Evolutionary conservation across 179 eudicot genomes (phyloP).

Genomic region (Camellia oleifera): DNA sequence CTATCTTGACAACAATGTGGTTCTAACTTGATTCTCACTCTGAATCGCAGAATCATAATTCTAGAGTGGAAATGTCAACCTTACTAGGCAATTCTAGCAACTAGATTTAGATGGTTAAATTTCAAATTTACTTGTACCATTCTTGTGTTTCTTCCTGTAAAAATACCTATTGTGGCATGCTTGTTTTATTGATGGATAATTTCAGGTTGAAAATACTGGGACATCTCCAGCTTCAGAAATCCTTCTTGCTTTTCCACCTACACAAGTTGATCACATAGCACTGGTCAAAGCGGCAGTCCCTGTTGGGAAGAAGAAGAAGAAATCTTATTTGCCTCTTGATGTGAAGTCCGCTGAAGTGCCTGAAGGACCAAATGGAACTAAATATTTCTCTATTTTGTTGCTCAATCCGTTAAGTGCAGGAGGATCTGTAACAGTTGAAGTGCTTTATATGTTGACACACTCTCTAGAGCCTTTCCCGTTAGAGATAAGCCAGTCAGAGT

Average conservation of each 20-base stretch:
- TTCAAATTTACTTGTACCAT: background rate
- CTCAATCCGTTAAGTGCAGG: slow-evolving; percentile 53
- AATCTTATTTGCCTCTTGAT: slow-evolving; percentile 62
- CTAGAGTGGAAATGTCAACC: too few relatives aligned
- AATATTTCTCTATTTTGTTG: slow-evolving; percentile 54
- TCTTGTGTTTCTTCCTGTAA: background rate
- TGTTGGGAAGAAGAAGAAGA: slow-evolving; percentile 80
- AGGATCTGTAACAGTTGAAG: slow-evolving; percentile 66
- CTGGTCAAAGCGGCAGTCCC: slow-evolving; percentile 55
- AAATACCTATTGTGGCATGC: background rate
- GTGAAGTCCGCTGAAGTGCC: slow-evolving; percentile 65
- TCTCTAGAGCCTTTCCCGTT: slow-evolving; percentile 90
- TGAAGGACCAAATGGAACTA: slow-evolving; percentile 75
- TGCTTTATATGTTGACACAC: slow-evolving; percentile 73
- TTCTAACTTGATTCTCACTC: too few relatives aligned
- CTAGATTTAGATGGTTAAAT: background rate
- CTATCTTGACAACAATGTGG: too few relatives aligned
- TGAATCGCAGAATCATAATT: too few relatives aligned
- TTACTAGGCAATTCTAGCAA: too few relatives aligned
- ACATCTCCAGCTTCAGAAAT: slow-evolving; percentile 65
- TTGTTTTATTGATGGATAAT: background rate
- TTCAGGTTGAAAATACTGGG: slow-evolving; percentile 40
- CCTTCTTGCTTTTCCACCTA: slow-evolving; percentile 78
- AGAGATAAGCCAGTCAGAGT: slow-evolving; percentile 86
- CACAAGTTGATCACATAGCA: slow-evolving; percentile 63